A percentile compares a stretch with the other conserved stretches of the same genome.
phyloP scores from a whole-genome alignment of 495 filamentous ascomycete genomes.

The Penicillium bovifimosum region DNA sequence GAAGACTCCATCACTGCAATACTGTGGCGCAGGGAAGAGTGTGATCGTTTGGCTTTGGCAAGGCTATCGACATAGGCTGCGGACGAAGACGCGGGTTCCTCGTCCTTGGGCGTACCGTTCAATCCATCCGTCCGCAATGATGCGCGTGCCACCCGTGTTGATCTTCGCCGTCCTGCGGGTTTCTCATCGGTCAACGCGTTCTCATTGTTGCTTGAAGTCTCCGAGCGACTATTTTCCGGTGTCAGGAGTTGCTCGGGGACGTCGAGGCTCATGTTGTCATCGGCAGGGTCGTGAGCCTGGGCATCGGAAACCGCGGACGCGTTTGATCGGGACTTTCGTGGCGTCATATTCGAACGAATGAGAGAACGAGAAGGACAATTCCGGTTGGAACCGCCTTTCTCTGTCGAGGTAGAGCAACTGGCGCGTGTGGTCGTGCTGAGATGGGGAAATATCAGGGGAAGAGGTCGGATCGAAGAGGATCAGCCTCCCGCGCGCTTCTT shows the following conservation, averaged over 20 bases:
- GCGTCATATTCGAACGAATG: slow-evolving; percentile 23
- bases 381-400: slow-evolving; percentile 13
- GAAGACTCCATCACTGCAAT: slow-evolving; percentile 43
- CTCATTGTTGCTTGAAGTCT: slow-evolving; percentile 47
- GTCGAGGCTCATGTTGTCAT: slow-evolving; percentile 38
- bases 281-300: slow-evolving; percentile 25
- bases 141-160: slow-evolving; percentile 42
- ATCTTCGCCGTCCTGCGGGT: slow-evolving; percentile 31
- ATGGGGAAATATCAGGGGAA: slow-evolving; percentile 23
- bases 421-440: slow-evolving; percentile 10
- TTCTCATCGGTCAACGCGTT: slow-evolving; percentile 41
- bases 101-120: slow-evolving; percentile 18
- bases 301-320: slow-evolving; percentile 35
- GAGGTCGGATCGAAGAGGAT: slow-evolving; percentile 20
- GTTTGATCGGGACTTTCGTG: slow-evolving; percentile 22
- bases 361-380: slow-evolving; percentile 9
- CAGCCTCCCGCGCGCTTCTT: slow-evolving; percentile 29
- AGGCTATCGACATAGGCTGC: slow-evolving; percentile 34
- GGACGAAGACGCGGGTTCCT: slow-evolving; percentile 34
- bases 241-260: slow-evolving; percentile 43
- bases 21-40: slow-evolving; percentile 38
- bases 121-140: slow-evolving; percentile 32
- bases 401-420: slow-evolving; percentile 8
- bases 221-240: slow-evolving; percentile 45
- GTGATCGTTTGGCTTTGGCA: slow-evolving; percentile 29